Percentiles rank a stretch among this genome's conserved stretches.
Conservation (phyloP, 495 filamentous ascomycete species). For the Penicillium ucsense region DNA sequence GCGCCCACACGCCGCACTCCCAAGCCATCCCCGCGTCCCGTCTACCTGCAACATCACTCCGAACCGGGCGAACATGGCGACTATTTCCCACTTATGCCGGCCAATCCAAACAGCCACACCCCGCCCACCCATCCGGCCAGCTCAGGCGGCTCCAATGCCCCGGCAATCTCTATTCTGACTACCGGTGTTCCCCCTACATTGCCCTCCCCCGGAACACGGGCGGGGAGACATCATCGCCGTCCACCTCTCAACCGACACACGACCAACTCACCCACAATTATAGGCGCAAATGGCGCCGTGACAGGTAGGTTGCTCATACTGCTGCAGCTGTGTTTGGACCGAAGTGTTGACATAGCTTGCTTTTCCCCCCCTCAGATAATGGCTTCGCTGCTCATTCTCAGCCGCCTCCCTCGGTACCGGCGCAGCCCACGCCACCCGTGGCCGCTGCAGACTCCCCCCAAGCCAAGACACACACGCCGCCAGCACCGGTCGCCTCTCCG, state of each 20-base stretch:
- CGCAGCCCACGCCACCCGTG: constrained; percentile 31
- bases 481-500: constrained; percentile 29
- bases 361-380: constrained; percentile 13
- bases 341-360: too few relatives aligned
- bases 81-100: constrained; percentile 85
- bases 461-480: constrained; percentile 26
- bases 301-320: constrained; percentile 18
- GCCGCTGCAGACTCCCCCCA: constrained; percentile 29
- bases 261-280: constrained; percentile 71
- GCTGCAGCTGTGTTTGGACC: too few relatives aligned
- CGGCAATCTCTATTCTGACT: constrained; percentile 67
- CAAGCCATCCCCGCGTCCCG: constrained; percentile 60
- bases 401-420: constrained; percentile 10
- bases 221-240: constrained; percentile 33
- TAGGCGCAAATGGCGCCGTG: constrained; percentile 23
- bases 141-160: constrained; percentile 16
- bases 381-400: constrained; percentile 16
- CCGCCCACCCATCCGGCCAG: constrained; percentile 32
- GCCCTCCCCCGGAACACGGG: constrained; percentile 69
- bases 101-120: constrained; percentile 26
- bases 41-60: constrained; percentile 44
- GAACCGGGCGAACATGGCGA: constrained; percentile 72
- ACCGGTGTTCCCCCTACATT: constrained; percentile 72
- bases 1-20: constrained; percentile 76
- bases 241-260: constrained; percentile 52